Evolutionary conservation across 75 land plant species (phyloP).

Genomic region (Larix kaempferi): DNA sequence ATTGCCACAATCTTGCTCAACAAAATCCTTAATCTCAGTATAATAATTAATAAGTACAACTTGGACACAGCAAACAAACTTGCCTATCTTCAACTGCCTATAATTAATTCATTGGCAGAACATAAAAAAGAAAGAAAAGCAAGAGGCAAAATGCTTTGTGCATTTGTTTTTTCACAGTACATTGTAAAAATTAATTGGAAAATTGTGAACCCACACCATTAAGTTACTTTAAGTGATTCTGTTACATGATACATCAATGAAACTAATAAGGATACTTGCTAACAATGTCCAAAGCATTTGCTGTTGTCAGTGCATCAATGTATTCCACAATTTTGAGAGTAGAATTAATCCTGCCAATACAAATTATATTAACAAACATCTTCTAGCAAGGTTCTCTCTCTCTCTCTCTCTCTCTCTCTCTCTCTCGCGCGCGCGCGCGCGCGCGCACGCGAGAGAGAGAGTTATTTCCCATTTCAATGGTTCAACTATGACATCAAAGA

Average conservation of each 20-base stretch:
- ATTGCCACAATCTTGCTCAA: neutral
- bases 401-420: no score
- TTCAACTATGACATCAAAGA: neutral
- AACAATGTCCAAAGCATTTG: slow-evolving; percentile 86
- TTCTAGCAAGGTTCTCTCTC: neutral
- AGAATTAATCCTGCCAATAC: slow-evolving; percentile 70
- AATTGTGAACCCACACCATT: neutral
- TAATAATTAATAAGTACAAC: neutral
- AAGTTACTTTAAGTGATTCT: neutral
- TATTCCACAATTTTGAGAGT: slow-evolving; percentile 61
- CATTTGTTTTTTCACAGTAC: neutral
- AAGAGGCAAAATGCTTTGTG: neutral
- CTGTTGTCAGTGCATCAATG: slow-evolving; percentile 50
- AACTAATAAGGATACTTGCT: slow-evolving; percentile 59
- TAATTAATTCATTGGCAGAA: neutral
- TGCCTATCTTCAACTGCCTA: neutral
- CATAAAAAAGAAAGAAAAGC: neutral
- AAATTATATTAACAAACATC: neutral
- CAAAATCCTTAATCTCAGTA: neutral
- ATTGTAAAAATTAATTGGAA: slow-evolving; percentile 12
- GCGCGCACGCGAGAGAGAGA: no score
- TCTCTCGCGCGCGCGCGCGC: no score
- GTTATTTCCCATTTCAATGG: neutral
- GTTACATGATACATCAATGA: neutral
- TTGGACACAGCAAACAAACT: neutral